Percentiles rank a stretch among this genome's conserved stretches.
Conservation (phyloP, 148 eudicot genomes). For the Chenopodium suecicum region DNA sequence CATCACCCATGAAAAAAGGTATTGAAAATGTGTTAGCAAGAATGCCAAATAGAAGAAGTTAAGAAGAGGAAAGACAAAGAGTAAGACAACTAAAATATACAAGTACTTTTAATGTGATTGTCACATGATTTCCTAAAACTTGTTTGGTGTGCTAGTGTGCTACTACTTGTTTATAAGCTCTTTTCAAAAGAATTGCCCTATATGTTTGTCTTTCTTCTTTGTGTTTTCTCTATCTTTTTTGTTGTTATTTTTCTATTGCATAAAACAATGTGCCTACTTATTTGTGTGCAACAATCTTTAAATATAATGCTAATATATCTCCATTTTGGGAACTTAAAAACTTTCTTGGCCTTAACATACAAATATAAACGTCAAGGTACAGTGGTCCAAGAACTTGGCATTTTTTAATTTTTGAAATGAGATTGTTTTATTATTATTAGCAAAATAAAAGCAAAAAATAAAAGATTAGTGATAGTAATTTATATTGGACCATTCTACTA, state of each 20-base stretch:
- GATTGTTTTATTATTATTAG: background rate
- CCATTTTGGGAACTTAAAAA: constrained; percentile 8
- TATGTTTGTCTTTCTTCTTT: constrained; percentile 16
- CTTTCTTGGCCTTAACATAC: constrained; percentile 5
- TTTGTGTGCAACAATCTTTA: background rate
- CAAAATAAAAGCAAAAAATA: no score
- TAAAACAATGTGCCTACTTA: constrained; percentile 8
- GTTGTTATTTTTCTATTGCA: background rate
- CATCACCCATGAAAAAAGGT: no score
- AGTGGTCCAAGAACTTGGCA: constrained; percentile 5
- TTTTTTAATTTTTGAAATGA: background rate
- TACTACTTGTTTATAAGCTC: background rate
- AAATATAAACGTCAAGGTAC: background rate
- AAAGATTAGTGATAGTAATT: background rate
- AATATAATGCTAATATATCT: background rate
- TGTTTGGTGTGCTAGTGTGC: background rate
- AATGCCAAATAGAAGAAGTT: background rate
- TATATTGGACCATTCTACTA: constrained; percentile 6
- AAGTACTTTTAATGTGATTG: constrained; percentile 17
- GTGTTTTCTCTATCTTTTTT: background rate
- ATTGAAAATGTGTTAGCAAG: background rate
- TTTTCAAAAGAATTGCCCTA: constrained; percentile 20
- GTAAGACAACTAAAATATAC: constrained; percentile 2
- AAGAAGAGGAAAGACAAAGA: constrained; percentile 11
- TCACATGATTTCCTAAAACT: constrained; percentile 10